Conservation (phyloP, 345 rosid species). For the Trapa incisa region DNA sequence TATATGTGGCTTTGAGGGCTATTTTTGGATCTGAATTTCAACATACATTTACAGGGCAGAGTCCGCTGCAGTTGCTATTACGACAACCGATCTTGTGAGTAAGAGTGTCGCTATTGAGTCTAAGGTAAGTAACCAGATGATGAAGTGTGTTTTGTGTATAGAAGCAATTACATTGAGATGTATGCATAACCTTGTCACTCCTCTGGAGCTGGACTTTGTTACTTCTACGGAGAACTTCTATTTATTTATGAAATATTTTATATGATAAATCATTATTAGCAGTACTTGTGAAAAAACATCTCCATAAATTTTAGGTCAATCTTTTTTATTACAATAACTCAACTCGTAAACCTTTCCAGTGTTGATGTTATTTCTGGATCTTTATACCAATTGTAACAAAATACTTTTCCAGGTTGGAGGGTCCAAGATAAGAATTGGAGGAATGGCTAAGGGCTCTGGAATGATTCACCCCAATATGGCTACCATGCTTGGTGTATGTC, state of each 20-base stretch:
- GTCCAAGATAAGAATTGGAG: constrained; percentile 55
- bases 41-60: constrained; percentile 56
- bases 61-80: constrained; percentile 92
- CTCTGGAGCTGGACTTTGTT: not conserved
- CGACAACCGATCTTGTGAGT: constrained; percentile 92
- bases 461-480: constrained; percentile 99
- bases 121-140: constrained; percentile 25
- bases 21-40: not conserved
- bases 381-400: constrained; percentile 6
- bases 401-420: constrained; percentile 56
- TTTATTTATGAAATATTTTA: not conserved
- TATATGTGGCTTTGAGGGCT: not conserved
- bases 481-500: constrained; percentile 83
- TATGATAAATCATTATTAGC: no score
- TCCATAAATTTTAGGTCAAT: not conserved
- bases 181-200: not conserved
- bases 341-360: not conserved
- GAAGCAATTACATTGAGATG: not conserved
- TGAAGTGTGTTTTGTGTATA: not conserved
- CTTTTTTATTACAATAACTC: not conserved
- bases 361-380: not conserved
- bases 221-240: not conserved
- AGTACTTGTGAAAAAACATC: no score
- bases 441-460: constrained; percentile 98
- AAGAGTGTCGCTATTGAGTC: constrained; percentile 91